Base-by-base conservation (phyloP, 495 filamentous ascomycete species). In the Trichocladium antarcticum region DNA sequence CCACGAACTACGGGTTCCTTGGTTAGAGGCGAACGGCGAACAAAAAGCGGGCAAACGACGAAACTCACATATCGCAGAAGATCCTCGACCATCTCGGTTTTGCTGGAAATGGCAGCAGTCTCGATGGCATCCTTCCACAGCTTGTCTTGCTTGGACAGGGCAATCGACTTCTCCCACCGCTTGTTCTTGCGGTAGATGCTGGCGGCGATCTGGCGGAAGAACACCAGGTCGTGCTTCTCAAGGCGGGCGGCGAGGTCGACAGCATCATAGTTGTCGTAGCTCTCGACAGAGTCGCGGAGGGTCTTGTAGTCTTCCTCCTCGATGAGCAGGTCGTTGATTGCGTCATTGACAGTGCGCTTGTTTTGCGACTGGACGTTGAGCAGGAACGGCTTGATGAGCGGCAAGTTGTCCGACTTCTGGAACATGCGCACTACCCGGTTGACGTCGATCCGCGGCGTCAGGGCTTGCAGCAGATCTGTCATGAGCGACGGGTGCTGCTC, bases 291-390 rank as follows among this genome's bases (percentile, higher is more conserved):
- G 70, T 99, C 93, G 38, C 88, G 84, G 20, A 99, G 80, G 17
- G 89, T 94, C 82, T 99, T 97, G 76, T 99, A 86, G 62, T 99
- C 93, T 58, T 97, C 93, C 68, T 97, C 93, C 66, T 99, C 93
- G 51, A 99, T 99, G 59, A 99, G 73, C 47, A 99, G 73, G 65
- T 97, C 93, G 59, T 99, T 96, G 70, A 99, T 95, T 29, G 93
- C 93, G 56, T 92, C 86, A 70, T 99, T 99, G 59, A 99, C 93
- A 27, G 85, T 84, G 50, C 83, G 82, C 82, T 99, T 99, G 74
- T 99, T 99, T 71, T 99, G 93, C 21, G 76, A 70, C 69, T 99
- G 93, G 10, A 99, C 93, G 61, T 85, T 97, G 53, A 97, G 79
- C 57, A 99, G 73, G 83, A 99, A 99, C 15, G 93, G 90, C 73